phyloP scores from a whole-genome alignment of 2,329 filamentous ascomycete genomes.

The Beauveria australis region DNA sequence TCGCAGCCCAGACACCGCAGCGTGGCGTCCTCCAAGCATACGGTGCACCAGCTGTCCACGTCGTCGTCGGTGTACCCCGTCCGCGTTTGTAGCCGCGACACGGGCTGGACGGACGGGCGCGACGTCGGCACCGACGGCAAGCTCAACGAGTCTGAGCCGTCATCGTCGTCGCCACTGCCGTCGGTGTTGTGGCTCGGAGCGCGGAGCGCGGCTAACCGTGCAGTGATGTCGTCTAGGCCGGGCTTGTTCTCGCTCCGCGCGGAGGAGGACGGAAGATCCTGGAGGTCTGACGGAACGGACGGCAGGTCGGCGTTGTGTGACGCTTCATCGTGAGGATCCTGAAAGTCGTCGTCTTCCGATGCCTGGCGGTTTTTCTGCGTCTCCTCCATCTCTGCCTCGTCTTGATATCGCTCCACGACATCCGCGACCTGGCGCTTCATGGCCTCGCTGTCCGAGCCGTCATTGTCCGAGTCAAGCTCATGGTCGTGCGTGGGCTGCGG shows the following conservation, averaged over 20 bases:
- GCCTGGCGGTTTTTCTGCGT: slow-evolving; percentile 8
- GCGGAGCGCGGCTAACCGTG: slow-evolving; percentile 44
- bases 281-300: slow-evolving; percentile 35
- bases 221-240: slow-evolving; percentile 36
- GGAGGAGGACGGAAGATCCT: slow-evolving; percentile 22
- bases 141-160: slow-evolving; percentile 26
- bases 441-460: slow-evolving; percentile 43
- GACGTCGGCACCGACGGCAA: slow-evolving; percentile 44
- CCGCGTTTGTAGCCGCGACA: slow-evolving; percentile 30
- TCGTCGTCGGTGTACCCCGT: slow-evolving; percentile 58
- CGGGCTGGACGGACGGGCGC: slow-evolving; percentile 33
- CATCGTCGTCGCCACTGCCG: slow-evolving; percentile 18
- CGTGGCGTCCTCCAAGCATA: slow-evolving; percentile 72
- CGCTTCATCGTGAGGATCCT: slow-evolving; percentile 12
- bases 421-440: slow-evolving; percentile 38
- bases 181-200: slow-evolving; percentile 21
- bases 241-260: slow-evolving; percentile 14
- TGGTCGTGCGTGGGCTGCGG: neutral
- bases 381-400: slow-evolving; percentile 34
- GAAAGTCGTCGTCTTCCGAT: slow-evolving; percentile 6
- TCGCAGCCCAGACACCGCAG: slow-evolving; percentile 67
- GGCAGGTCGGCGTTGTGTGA: slow-evolving; percentile 28
- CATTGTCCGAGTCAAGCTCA: slow-evolving; percentile 13
- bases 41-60: slow-evolving; percentile 69
- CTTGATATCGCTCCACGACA: slow-evolving; percentile 37